Evolutionary conservation across 2,329 filamentous ascomycete species (phyloP), one percentile per base, ranked within the genome.

Genomic region (Clathrospora elynae): DNA sequence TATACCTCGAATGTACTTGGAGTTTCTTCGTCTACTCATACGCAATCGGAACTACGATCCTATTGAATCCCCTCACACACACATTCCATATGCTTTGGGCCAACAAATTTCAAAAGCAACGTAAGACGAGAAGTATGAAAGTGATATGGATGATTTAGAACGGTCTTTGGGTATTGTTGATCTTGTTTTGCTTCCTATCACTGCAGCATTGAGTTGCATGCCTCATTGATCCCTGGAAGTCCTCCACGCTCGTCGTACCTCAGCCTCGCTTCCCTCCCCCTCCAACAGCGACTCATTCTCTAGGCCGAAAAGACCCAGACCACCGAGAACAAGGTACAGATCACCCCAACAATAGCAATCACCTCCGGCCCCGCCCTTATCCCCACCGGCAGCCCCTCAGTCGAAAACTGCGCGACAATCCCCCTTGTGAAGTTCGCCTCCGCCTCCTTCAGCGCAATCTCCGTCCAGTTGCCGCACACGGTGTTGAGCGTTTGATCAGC

Each of bases 381-480:
- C 1, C 63, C 63, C n/a, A 64, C 57, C 1, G 64, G 64, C 16
- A 66, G 30, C 5, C 55, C 60, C 30, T 57, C 60, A 1, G 62
- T 64, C 4, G 55, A 57, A 26, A 64, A 69, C 37, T 65, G 63
- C 10, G 54, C 60, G 22, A 78, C 72, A 28, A 68, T 70, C 19
- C 73, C 72, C 22, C 57, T 49, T 3, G 74, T 75, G 51, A 77
- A 73, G 58, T 78, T 78, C 32, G 43, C 56, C 32, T 60, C 73
- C 3, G 74, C 75, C 48, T 72, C 73, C 16, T 57, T 56, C n/a
- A 75, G 24, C n/a, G 75, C 75, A 32, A 76, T 54, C 32, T 66
- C 60, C 7, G 72, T 75, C 50, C 74, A 59, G 61, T 78, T 78
- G 10, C 74, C 74, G 53, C 75, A 78, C 26, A 65, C 61, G 25